phyloP scores from a whole-genome alignment of 768 basidiomycete genomes.

The Daedalea quercina region DNA sequence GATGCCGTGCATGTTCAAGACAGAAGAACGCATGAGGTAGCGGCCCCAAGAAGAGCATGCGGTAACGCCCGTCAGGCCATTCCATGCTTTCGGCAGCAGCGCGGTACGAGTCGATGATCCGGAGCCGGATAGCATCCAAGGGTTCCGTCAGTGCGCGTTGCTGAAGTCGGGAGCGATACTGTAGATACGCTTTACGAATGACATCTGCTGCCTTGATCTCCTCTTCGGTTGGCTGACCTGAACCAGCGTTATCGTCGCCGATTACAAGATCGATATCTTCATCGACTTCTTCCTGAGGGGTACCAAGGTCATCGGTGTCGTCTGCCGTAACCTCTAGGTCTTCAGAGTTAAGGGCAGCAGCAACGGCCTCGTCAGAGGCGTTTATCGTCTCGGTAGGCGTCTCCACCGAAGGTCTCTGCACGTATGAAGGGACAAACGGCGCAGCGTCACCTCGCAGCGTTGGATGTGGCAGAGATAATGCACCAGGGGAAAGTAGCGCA shows the following conservation, averaged over 20 bases:
- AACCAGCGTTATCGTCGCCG: neutral
- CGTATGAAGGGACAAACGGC: slow-evolving; percentile 12
- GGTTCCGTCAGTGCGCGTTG: neutral
- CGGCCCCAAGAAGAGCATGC: slow-evolving; percentile 27
- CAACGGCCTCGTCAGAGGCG: too few species aligned
- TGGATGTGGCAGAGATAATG: slow-evolving; percentile 8
- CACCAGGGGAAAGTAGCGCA: slow-evolving; percentile 17
- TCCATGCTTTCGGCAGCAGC: slow-evolving; percentile 9
- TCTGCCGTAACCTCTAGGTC: neutral
- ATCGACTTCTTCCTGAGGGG: neutral
- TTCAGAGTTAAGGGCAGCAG: too few species aligned
- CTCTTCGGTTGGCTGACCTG: slow-evolving; percentile 1
- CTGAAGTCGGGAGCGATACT: neutral
- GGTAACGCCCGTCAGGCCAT: slow-evolving; percentile 28
- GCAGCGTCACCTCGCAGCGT: slow-evolving; percentile 13
- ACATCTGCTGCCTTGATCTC: slow-evolving; percentile 6
- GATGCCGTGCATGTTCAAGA: slow-evolving; percentile 27
- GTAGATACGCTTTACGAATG: slow-evolving; percentile 3
- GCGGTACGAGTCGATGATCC: slow-evolving; percentile 1
- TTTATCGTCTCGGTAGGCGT: too few species aligned
- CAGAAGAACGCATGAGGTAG: slow-evolving; percentile 36
- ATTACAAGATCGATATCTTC: slow-evolving; percentile 1
- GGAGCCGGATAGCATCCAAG: neutral
- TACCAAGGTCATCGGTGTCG: neutral
- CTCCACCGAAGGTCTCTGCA: neutral